These are phyloP conservation scores for Carpinus viminea DNA, from an alignment of 306 rosid species.

Conservation along the genomic window DNA sequence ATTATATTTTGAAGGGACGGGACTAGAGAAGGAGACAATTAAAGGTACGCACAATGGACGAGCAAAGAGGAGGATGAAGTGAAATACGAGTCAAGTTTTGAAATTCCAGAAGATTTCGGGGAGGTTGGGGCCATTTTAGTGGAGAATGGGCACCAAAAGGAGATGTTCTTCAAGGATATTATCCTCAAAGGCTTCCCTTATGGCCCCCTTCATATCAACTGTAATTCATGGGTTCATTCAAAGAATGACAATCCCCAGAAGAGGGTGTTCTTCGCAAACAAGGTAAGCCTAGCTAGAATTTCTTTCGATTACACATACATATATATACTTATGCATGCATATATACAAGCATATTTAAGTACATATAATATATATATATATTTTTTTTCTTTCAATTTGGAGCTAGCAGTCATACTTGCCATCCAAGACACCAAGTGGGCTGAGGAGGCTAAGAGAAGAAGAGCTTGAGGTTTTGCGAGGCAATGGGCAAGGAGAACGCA, in stretches of 20 bases:
- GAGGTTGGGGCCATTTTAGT: constrained; percentile 60
- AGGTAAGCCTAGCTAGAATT: constrained; percentile 34
- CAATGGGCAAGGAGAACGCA: constrained; percentile 43
- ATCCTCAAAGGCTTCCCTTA: constrained; percentile 46
- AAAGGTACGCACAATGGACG: constrained; percentile 36
- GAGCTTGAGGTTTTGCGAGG: constrained; percentile 47
- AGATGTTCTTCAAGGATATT: constrained; percentile 47
- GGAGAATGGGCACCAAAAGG: constrained; percentile 66
- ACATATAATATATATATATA: neutral
- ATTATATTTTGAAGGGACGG: constrained; percentile 40
- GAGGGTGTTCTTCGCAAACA: constrained; percentile 63
- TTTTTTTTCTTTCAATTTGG: neutral
- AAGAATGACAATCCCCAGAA: constrained; percentile 48
- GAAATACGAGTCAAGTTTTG: constrained; percentile 49
- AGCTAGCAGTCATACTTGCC: constrained; percentile 37
- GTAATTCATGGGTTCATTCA: constrained; percentile 78
- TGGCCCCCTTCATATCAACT: constrained; percentile 40
- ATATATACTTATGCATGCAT: neutral
- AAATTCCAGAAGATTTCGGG: constrained; percentile 50
- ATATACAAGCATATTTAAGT: neutral
- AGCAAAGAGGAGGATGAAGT: constrained; percentile 1
- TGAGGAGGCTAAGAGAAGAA: constrained; percentile 39
- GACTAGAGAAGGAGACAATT: constrained; percentile 41
- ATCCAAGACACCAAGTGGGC: constrained; percentile 40
- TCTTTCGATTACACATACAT: too few relatives aligned